These are phyloP conservation scores for Ochetophila trinervis DNA, from an alignment of 306 rosid genomes.

Conservation along the genomic window DNA sequence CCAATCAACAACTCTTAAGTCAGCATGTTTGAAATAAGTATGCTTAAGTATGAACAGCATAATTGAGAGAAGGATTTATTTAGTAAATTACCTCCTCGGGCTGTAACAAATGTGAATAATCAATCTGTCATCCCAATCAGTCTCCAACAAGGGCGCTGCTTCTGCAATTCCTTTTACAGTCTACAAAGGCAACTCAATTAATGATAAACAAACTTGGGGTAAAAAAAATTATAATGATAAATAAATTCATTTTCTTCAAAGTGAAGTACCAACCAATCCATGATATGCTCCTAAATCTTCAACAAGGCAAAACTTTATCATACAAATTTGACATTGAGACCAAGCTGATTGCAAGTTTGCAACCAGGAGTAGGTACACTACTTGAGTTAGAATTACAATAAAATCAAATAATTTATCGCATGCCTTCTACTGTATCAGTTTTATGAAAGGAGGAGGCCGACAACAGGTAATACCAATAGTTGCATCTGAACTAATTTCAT, in stretches of 20 bases:
- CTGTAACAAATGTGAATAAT: conserved; percentile 80
- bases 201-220: background rate
- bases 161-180: conserved; percentile 75
- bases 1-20: conserved; percentile 15
- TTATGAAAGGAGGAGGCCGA: no score
- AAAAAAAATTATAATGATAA: background rate
- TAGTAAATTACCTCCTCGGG: conserved; percentile 64
- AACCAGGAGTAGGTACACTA: no score
- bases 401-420: no score
- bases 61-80: background rate
- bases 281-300: no score
- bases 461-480: no score
- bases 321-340: no score
- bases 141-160: conserved; percentile 52
- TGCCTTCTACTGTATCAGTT: no score
- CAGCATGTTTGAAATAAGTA: conserved; percentile 17
- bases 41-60: background rate
- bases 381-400: no score
- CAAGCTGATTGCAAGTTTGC: no score
- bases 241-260: background rate
- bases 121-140: conserved; percentile 64
- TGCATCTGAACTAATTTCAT: no score
- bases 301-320: no score
- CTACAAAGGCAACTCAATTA: conserved; percentile 34
- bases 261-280: no score